phyloP scores from a whole-genome alignment of 768 basidiomycete species.

The Auricularia cornea region DNA sequence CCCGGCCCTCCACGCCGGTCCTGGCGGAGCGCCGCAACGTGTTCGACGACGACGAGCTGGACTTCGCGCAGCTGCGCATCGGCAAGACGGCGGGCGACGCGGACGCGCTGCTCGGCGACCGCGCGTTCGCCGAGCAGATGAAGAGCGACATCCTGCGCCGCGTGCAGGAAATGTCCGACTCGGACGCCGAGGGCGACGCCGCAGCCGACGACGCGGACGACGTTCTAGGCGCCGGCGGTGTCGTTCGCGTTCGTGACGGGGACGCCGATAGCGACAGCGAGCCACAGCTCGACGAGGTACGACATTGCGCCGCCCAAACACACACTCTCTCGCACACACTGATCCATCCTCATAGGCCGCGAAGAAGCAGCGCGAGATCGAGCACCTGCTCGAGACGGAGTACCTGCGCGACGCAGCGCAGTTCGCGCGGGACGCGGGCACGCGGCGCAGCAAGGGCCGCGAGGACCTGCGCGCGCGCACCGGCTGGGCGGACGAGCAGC shows the following conservation, averaged over 20 bases:
- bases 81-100: slow-evolving; percentile 53
- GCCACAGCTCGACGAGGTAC: slow-evolving; percentile 27
- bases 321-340: slow-evolving; percentile 18
- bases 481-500: slow-evolving; percentile 74
- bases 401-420: slow-evolving; percentile 67
- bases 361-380: slow-evolving; percentile 19
- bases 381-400: slow-evolving; percentile 65
- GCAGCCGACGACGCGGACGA: slow-evolving; percentile 34
- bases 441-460: slow-evolving; percentile 60
- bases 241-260: slow-evolving; percentile 44
- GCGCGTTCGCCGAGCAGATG: slow-evolving; percentile 57
- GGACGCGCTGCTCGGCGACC: slow-evolving; percentile 39
- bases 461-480: slow-evolving; percentile 60
- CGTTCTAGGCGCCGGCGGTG: slow-evolving; percentile 38
- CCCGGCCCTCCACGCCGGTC: slow-evolving; percentile 8
- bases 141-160: slow-evolving; percentile 77
- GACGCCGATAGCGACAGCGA: slow-evolving; percentile 37
- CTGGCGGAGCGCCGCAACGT: slow-evolving; percentile 48
- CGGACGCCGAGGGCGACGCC: slow-evolving; percentile 43
- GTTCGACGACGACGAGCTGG: slow-evolving; percentile 66
- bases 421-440: slow-evolving; percentile 70
- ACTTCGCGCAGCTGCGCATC: slow-evolving; percentile 46
- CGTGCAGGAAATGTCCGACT: slow-evolving; percentile 61
- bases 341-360: slow-evolving; percentile 2
- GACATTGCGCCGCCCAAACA: too few relatives aligned